Evolutionary conservation across 768 basidiomycete species (phyloP).

Genomic region (Leccinellum luteum): DNA sequence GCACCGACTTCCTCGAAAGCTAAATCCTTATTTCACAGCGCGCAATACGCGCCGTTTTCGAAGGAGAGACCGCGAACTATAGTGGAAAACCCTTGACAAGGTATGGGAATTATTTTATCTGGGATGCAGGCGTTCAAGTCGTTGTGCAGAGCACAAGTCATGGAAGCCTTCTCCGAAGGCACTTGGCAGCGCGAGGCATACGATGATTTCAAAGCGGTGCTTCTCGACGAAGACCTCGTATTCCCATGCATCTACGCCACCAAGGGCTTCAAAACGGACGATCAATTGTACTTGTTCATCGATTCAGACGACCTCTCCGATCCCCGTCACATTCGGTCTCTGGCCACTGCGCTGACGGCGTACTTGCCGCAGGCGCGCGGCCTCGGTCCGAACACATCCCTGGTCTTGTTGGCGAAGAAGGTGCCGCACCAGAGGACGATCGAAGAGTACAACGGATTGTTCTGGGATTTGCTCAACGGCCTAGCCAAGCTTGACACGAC

Average conservation of each 20-base stretch:
- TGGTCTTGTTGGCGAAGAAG: slow-evolving; percentile 20
- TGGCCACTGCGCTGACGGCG: slow-evolving; percentile 12
- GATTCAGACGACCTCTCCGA: slow-evolving; percentile 23
- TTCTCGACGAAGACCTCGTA: slow-evolving; percentile 21
- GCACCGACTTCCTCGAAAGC: not conserved
- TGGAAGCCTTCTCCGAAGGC: slow-evolving; percentile 8
- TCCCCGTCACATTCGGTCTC: slow-evolving; percentile 16
- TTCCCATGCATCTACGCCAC: slow-evolving; percentile 23
- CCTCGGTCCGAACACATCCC: slow-evolving; percentile 21
- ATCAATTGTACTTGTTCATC: slow-evolving; percentile 20
- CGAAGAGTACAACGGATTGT: slow-evolving; percentile 18
- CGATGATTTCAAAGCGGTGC: slow-evolving; percentile 16
- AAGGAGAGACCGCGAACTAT: not conserved
- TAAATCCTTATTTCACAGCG: slow-evolving; percentile 1
- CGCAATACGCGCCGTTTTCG: not conserved
- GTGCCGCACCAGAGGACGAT: slow-evolving; percentile 3
- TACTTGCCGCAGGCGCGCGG: slow-evolving; percentile 16
- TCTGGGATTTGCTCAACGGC: slow-evolving; percentile 22
- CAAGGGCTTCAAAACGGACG: slow-evolving; percentile 22
- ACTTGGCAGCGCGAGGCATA: slow-evolving; percentile 19
- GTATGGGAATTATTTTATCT: not conserved
- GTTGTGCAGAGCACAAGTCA: slow-evolving; percentile 13
- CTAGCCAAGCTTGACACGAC: slow-evolving; percentile 15
- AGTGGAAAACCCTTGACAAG: slow-evolving; percentile 16
- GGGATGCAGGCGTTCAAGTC: not conserved